Base-by-base conservation (phyloP, 2,329 filamentous ascomycete species). In the Microdochium paspali region DNA sequence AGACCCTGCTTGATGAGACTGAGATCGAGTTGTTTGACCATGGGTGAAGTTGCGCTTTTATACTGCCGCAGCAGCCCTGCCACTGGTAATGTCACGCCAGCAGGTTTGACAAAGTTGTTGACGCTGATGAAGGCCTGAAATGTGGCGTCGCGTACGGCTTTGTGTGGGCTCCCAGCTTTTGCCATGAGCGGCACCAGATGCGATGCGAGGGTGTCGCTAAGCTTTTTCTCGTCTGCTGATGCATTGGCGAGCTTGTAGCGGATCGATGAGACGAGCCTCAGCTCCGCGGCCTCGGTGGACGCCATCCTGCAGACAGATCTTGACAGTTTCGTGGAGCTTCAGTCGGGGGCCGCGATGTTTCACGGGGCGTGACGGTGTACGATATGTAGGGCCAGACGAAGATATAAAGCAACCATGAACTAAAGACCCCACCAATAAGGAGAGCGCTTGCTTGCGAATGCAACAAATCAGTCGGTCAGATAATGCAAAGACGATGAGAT, bases 21-120 rank as follows among this genome's bases (percentile, higher is more conserved):
- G 35, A 97, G 71, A 65, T 97, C 90, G 56, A 96, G 86, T 61
- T 95, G 87, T 53, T 88, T 84, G 53, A 98, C 80, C 31, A 96
- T 73, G 1, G 83, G 72, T 12, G 83, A 84, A 32, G 81, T 73
- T 31, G 80, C 80, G 21, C 87, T 80, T 64, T 94, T 95, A 73
- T 95, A 96, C 63, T 97, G 93, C 56, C 90, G 84, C 47, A 97
- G 66, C 18, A 98, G 74, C 15, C 83, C 80, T n/a, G 80, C 77
- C 12, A 97, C 90, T 0, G 93, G 93, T 5, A 98, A 72, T 47
- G 90, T 75, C 53, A 96, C 81, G 74, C 69, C 65, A 7, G 70
- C 68, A 4, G 74, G 66, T 49, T 78, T 68, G 28, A 77, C 72
- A 39, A 80, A 79, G 2, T 72, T 73, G 51, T 73, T 77, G 28